These are phyloP conservation scores for Quercus aquifolioides DNA, from an alignment of 306 rosid genomes.

Conservation along the genomic window DNA sequence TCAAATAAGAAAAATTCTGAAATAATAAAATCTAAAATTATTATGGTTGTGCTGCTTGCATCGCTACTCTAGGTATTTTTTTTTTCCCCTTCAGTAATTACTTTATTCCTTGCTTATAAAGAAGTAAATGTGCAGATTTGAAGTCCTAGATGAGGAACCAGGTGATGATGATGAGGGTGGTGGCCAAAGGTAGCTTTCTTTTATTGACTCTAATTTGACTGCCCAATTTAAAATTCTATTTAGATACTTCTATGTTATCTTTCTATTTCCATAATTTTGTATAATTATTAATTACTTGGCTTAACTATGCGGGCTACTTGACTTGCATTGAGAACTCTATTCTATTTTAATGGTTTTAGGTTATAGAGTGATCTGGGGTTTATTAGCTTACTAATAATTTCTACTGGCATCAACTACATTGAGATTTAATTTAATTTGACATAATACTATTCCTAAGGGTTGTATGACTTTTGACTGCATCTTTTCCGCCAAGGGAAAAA, in stretches of 20 bases:
- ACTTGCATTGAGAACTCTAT: not conserved
- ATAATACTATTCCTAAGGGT: not conserved
- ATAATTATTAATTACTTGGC: not conserved
- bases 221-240: not conserved
- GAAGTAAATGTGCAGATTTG: constrained; percentile 54
- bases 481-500: not conserved
- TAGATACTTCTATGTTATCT: not conserved
- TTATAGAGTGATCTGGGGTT: not conserved
- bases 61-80: not conserved
- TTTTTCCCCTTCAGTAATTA: not conserved
- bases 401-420: not conserved
- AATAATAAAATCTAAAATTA: too few relatives aligned
- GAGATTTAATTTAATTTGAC: not conserved
- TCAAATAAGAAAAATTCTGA: too few relatives aligned
- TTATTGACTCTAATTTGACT: not conserved
- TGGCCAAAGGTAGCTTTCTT: constrained; percentile 64
- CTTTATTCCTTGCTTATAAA: not conserved
- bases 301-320: not conserved
- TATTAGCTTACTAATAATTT: not conserved
- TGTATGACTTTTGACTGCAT: not conserved
- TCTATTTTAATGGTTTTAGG: not conserved
- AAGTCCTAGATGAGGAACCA: constrained; percentile 95
- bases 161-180: constrained; percentile 91
- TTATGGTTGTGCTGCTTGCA: too few relatives aligned
- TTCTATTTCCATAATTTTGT: not conserved